phyloP scores from a whole-genome alignment of 2,329 filamentous ascomycete genomes.

The Pseudocercospora fijiensis region DNA sequence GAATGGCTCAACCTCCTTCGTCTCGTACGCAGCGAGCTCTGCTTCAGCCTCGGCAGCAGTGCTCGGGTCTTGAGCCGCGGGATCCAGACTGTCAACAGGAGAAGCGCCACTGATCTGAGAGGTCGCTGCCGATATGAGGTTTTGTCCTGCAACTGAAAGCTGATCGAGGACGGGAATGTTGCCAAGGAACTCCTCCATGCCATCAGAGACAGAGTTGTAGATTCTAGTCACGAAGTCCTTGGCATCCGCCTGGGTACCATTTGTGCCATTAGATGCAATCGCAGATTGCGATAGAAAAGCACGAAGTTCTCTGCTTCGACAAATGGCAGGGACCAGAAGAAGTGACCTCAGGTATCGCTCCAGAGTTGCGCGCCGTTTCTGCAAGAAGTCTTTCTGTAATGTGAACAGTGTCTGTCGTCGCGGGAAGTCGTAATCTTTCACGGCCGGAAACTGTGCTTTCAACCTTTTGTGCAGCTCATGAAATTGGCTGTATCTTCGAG shows the following conservation, averaged over 20 bases:
- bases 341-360: conserved; percentile 75
- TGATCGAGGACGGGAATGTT: conserved; percentile 96
- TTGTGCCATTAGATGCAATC: conserved; percentile 61
- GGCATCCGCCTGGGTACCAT: conserved; percentile 62
- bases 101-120: conserved; percentile 48
- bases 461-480: conserved; percentile 91
- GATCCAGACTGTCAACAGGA: conserved; percentile 46
- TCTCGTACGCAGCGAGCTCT: conserved; percentile 89
- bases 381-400: conserved; percentile 90
- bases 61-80: conserved; percentile 46
- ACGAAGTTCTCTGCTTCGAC: conserved; percentile 85
- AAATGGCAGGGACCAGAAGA: conserved; percentile 85
- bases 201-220: conserved; percentile 95
- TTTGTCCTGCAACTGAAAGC: conserved; percentile 87
- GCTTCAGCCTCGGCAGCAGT: conserved; percentile 78
- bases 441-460: conserved; percentile 78
- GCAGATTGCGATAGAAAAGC: conserved; percentile 88
- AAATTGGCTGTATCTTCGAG: conserved; percentile 94
- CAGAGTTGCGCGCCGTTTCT: conserved; percentile 78
- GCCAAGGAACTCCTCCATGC: conserved; percentile 95
- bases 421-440: conserved; percentile 88
- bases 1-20: conserved; percentile 85
- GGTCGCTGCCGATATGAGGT: conserved; percentile 73
- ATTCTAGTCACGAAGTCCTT: conserved; percentile 86
- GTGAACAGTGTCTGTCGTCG: conserved; percentile 92